Conservation (phyloP, 78 protist species). For the Polysphondylium violaceum region DNA sequence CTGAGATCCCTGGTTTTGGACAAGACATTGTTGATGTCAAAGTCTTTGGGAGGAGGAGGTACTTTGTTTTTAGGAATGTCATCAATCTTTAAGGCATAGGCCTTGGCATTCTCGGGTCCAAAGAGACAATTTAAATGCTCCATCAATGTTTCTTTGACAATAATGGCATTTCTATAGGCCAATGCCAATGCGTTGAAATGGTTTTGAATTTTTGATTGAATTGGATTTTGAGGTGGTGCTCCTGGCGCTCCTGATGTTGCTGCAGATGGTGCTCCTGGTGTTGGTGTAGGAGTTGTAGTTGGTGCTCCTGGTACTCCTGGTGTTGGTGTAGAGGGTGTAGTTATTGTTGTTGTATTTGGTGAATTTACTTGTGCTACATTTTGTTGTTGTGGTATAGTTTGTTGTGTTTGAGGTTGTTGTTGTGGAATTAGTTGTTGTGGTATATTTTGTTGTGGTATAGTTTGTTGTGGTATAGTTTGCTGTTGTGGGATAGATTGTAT, state of each 20-base stretch:
- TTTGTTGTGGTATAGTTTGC: not conserved
- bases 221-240: not conserved
- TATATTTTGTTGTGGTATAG: not conserved
- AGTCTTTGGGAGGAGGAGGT: conserved; percentile 44
- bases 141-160: conserved; percentile 7
- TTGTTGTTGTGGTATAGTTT: no score
- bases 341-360: not conserved
- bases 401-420: not conserved
- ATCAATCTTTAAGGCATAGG: conserved; percentile 22
- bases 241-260: not conserved
- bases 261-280: not conserved
- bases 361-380: no score
- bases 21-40: conserved; percentile 12
- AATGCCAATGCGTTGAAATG: conserved; percentile 65
- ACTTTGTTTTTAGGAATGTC: conserved; percentile 35
- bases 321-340: not conserved
- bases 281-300: not conserved
- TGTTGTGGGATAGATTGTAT: no score
- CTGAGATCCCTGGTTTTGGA: conserved; percentile 3
- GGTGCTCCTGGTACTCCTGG: not conserved
- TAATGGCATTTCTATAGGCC: conserved; percentile 33
- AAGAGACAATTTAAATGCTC: conserved; percentile 13
- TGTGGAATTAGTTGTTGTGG: not conserved
- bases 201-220: conserved; percentile 35
- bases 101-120: conserved; percentile 28